Conservation (phyloP, 805 yeast genomes). For the Isabelozyma pseudorhagii region DNA sequence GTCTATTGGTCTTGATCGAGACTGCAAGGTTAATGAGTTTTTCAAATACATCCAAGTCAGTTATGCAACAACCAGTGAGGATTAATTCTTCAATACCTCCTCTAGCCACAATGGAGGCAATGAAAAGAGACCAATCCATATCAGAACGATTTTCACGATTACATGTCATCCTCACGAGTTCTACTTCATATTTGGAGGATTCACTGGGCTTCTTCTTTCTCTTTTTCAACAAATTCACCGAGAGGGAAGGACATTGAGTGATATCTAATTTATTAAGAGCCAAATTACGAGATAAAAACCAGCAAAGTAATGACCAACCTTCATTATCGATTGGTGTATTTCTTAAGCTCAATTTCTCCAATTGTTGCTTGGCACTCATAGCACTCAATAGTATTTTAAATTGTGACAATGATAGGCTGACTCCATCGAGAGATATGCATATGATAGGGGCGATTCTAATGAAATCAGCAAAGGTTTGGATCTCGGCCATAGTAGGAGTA, state of each 20-base stretch:
- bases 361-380: conserved; percentile 57
- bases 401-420: conserved; percentile 71
- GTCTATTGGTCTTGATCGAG: conserved; percentile 48
- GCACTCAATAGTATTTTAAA: conserved; percentile 70
- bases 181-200: conserved; percentile 22
- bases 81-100: conserved; percentile 79
- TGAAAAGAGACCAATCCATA: conserved; percentile 80
- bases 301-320: conserved; percentile 80
- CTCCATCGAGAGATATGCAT: conserved; percentile 76
- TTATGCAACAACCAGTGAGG: conserved; percentile 71
- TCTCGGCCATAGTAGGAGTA: conserved; percentile 85
- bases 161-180: conserved; percentile 40
- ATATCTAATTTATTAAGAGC: conserved; percentile 61
- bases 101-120: conserved; percentile 63
- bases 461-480: conserved; percentile 85
- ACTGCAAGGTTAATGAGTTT: conserved; percentile 57
- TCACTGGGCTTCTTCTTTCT: conserved; percentile 18
- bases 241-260: conserved; percentile 60
- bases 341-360: conserved; percentile 72
- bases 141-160: conserved; percentile 59
- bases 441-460: conserved; percentile 80
- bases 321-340: conserved; percentile 69
- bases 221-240: conserved; percentile 42
- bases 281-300: conserved; percentile 64
- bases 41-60: conserved; percentile 52